Evolutionary conservation across 139 green algal species (phyloP), one percentile per base, ranked within the genome.

Genomic region (Chlamydomonas applanata): DNA sequence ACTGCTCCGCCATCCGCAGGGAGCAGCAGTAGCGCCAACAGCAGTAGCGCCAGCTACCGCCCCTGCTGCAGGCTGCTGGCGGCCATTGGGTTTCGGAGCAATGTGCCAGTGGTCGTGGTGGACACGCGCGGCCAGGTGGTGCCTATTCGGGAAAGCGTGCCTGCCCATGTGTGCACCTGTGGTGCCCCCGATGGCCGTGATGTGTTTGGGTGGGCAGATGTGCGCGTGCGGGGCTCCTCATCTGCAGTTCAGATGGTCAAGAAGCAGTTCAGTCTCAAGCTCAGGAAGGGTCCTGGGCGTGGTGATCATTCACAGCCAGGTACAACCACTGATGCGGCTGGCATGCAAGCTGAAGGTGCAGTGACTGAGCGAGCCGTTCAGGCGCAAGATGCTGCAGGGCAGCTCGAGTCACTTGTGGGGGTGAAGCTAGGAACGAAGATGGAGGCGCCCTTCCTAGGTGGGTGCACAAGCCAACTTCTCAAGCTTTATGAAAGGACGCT

Each of bases 81-180:
- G 25, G 45, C 24, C 25, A 52, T 73, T 11, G 52, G 32, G 40
- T 86, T 88, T 65, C 77, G 71, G 68, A 79, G 77, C 66, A 72
- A 67, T 25, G 29, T 89, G 24, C 77, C 83, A 30, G 69, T 88
- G 36, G 20, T 89, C 30, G 17, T 89, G n/a, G 36, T 88, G 13
- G 59, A 76, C 33, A 77, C 71, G 0, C 20, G 40, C 14, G 56
- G 61, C 16, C 33, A 56, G 73, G n/a, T 84, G 19, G 29, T 69
- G 4, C 54, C 52, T 30, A 72, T 83, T 33, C 70, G 77, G 1
- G 35, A 34, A 4, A 32, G 65, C 0, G 25, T 84, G 27, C n/a
- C 22, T n/a, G 81, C 24, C 0, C 33, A 3, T 2, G 20, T 86
- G 25, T 88, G 81, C 75, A 89, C 75, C 7, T 89, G 84, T 36